Evolutionary conservation across 2,329 filamentous ascomycete species (phyloP).

Genomic region (Chaetomium sp.): DNA sequence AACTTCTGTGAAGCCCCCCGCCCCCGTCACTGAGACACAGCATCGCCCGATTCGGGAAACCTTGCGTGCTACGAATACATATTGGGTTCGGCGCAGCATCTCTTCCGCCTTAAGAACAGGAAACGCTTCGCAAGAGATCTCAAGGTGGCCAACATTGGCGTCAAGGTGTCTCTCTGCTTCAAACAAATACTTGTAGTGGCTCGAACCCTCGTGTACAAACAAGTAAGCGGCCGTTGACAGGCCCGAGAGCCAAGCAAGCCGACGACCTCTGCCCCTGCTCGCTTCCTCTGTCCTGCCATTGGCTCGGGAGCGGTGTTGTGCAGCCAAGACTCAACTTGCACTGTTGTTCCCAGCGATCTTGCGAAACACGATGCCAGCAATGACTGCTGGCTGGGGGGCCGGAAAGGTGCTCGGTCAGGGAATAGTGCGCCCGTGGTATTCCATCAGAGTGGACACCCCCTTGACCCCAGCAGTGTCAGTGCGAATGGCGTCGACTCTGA

Average conservation of each 20-base stretch:
- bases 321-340: conserved; percentile 9
- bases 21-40: no score
- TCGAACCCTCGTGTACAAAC: neutral
- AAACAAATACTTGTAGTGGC: neutral
- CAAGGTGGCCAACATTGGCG: neutral
- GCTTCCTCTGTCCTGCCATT: conserved; percentile 32
- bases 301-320: conserved; percentile 25
- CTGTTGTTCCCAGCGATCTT: conserved; percentile 24
- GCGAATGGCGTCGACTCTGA: neutral
- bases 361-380: conserved; percentile 14
- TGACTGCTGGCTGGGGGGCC: neutral
- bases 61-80: conserved; percentile 14
- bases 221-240: conserved; percentile 5
- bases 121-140: neutral
- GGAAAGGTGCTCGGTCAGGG: neutral
- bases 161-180: neutral
- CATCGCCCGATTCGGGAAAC: conserved; percentile 20
- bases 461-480: neutral
- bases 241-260: conserved; percentile 2
- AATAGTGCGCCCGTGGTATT: neutral
- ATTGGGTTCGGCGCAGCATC: no score
- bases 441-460: neutral
- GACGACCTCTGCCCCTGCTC: conserved; percentile 20
- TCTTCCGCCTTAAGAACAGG: neutral
- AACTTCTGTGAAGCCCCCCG: neutral